Evolutionary conservation across 2,329 filamentous ascomycete genomes (phyloP).

Genomic region (Alternaria viburni): DNA sequence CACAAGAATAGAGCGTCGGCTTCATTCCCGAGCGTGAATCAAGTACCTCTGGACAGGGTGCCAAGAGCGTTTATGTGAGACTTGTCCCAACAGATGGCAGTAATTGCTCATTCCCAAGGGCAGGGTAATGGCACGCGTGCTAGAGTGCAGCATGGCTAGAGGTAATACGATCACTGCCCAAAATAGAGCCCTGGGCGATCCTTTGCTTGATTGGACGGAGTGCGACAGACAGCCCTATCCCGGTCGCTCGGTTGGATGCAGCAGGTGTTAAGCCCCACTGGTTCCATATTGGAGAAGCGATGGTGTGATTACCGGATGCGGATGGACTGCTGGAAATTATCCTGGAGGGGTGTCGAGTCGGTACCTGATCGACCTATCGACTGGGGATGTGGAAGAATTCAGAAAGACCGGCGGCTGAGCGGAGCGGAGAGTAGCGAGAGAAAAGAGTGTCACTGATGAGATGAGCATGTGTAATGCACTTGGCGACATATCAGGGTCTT

Average conservation of each 20-base stretch:
- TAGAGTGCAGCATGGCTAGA: slow-evolving; percentile 9
- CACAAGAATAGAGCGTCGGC: neutral
- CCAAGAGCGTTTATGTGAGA: slow-evolving; percentile 17
- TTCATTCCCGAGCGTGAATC: neutral
- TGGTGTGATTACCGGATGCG: slow-evolving; percentile 20
- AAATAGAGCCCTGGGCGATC: slow-evolving; percentile 28
- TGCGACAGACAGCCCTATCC: slow-evolving; percentile 26
- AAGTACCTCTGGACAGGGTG: neutral
- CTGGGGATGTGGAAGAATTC: slow-evolving; percentile 14
- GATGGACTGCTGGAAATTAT: slow-evolving; percentile 20
- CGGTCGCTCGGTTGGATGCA: slow-evolving; percentile 38
- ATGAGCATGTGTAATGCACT: slow-evolving; percentile 9
- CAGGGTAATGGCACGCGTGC: slow-evolving; percentile 7
- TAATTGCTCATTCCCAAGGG: slow-evolving; percentile 14
- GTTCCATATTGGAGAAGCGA: slow-evolving; percentile 26
- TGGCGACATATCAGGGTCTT: neutral
- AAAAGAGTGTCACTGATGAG: neutral
- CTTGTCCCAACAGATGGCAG: neutral
- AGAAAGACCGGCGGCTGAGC: neutral
- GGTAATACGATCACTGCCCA: slow-evolving; percentile 10
- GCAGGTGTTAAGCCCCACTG: slow-evolving; percentile 25
- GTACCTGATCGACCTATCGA: slow-evolving; percentile 15
- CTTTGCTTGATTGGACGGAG: slow-evolving; percentile 23
- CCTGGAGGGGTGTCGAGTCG: slow-evolving; percentile 18
- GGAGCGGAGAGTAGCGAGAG: slow-evolving; percentile 23